These are phyloP conservation scores for Sclerotinia minor DNA, from an alignment of 2,329 filamentous ascomycete genomes.

Conservation along the genomic window DNA sequence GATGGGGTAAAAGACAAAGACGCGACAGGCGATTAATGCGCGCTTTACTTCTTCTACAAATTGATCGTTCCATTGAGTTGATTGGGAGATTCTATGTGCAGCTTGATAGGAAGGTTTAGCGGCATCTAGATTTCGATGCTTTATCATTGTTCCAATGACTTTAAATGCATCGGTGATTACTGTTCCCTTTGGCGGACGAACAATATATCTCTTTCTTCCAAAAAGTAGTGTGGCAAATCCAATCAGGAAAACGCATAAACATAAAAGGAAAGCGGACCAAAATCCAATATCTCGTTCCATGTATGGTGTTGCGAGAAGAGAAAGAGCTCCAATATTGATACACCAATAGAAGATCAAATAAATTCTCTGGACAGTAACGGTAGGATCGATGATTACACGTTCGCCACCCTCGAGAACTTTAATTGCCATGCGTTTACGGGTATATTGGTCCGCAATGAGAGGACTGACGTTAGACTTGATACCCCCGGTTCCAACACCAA, in stretches of 20 bases:
- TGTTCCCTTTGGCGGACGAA: constrained; percentile 58
- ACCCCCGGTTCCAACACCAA: constrained; percentile 49
- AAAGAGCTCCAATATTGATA: constrained; percentile 63
- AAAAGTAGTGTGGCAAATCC: constrained; percentile 52
- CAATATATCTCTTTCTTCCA: constrained; percentile 58
- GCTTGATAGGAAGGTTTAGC: constrained; percentile 63
- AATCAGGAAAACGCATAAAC: constrained; percentile 55
- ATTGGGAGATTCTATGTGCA: constrained; percentile 33
- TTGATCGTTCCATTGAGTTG: constrained; percentile 49
- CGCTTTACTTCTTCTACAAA: constrained; percentile 48
- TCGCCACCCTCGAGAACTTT: constrained; percentile 54
- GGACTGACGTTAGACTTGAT: constrained; percentile 69
- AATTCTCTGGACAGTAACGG: constrained; percentile 54
- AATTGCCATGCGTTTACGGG: constrained; percentile 46
- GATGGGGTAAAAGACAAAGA: constrained; percentile 59
- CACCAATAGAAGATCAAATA: constrained; percentile 60
- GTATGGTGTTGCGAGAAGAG: constrained; percentile 48
- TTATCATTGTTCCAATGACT: constrained; percentile 56
- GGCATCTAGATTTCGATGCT: constrained; percentile 53
- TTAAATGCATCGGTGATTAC: constrained; percentile 67
- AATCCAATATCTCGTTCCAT: constrained; percentile 51
- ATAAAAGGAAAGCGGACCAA: constrained; percentile 48
- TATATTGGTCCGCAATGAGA: constrained; percentile 60
- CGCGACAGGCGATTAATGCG: constrained; percentile 57
- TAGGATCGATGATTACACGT: constrained; percentile 60